Evolutionary conservation across 257 asterid genomes (phyloP), one percentile per base, ranked within the genome.

Genomic region (Anisodus tanguticus): DNA sequence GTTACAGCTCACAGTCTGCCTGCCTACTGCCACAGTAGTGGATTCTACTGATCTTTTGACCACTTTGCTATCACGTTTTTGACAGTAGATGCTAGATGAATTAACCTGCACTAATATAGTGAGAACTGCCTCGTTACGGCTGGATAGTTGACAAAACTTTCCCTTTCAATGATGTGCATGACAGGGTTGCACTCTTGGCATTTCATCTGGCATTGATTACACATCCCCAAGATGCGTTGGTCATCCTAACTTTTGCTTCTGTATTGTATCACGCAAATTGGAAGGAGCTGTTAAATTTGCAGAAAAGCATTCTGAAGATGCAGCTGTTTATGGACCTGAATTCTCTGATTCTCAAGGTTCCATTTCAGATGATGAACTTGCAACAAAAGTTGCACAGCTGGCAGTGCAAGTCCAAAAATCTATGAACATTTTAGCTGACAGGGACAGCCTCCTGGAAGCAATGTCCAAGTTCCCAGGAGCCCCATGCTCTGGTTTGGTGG

Each of bases 141-240:
- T 31, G 45, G 43, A 26, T 53, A 53, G 17, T 26, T 76, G 49
- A 77, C 49, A 53, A 77, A 53, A 6, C 1, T 53, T 77, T 77
- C 41, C 49, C 53, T 51, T 47, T 45, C 39, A 9, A 45, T 72
- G 37, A 45, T 19, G 58, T 13, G 64, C 31, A 77, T 83, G 85
- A 86, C 93, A 97, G 99, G 99, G 91, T 89, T 88, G 93, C 98
- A 9, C 88, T 97, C 69, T 86, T 95, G 91, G 92, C 93, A 1
- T 91, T 95, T 85, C 98, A 97, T 86, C 79, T 87, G 83, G 93
- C 96, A 83, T 87, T 95, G 83, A 86, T 86, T 82, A 86, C 83
- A 82, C 88, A 91, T 82, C 98, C 99, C 79, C 95, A 92, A 86
- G 88, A 87, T 70, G 89, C 90, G 64, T 84, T 88, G 26, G 94